Evolutionary conservation across 257 asterid genomes (phyloP).

Genomic region (Linaria vulgaris): DNA sequence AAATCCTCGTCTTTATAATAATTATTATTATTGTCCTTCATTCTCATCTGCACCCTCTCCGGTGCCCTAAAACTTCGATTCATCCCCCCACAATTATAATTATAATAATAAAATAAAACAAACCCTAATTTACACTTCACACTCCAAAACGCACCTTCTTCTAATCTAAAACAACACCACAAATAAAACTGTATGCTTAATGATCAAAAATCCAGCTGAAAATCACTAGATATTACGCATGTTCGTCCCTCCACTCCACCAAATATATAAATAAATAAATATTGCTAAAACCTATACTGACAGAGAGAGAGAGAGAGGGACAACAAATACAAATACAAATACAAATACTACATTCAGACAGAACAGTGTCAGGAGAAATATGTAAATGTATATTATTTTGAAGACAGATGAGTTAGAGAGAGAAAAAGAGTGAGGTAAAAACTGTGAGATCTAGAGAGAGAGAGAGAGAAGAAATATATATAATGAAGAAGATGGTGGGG

Average conservation of each 20-base stretch:
- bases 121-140: constrained; percentile 34
- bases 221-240: constrained; percentile 33
- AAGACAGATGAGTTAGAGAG: background rate
- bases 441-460: constrained; percentile 10
- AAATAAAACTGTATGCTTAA: constrained; percentile 19
- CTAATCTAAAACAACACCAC: constrained; percentile 4
- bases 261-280: no score
- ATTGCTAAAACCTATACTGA: no score
- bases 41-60: constrained; percentile 73
- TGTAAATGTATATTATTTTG: no score
- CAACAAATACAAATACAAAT: constrained; percentile 4
- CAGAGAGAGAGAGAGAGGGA: background rate
- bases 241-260: constrained; percentile 10
- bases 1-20: constrained; percentile 90
- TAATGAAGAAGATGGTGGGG: constrained; percentile 22
- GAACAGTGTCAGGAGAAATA: no score
- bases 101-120: constrained; percentile 29
- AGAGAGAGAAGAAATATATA: constrained; percentile 20
- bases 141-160: background rate
- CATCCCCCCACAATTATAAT: constrained; percentile 36
- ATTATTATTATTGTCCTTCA: constrained; percentile 61
- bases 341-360: no score
- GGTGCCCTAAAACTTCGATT: constrained; percentile 86
- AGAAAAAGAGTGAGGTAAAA: constrained; percentile 8
- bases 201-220: constrained; percentile 53